Conservation (phyloP, 2,329 filamentous ascomycete genomes). For the Apiospora arundinis region DNA sequence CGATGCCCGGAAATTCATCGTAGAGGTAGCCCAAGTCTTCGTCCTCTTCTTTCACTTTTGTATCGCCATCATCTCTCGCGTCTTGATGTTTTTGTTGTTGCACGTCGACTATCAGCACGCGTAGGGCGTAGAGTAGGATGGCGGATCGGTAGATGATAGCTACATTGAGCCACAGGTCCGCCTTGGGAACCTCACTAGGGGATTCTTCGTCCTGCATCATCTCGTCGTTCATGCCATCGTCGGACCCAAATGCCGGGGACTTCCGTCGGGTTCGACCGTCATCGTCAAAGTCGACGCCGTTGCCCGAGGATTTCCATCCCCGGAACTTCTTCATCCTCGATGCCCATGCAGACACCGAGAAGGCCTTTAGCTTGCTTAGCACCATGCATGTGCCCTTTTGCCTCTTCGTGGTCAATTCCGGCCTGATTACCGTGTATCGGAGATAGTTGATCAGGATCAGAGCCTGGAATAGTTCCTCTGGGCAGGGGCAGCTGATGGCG, state of each 20-base stretch:
- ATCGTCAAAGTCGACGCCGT: constrained; percentile 24
- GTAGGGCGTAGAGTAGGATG: constrained; percentile 24
- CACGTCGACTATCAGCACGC: constrained; percentile 23
- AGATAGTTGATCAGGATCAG: constrained; percentile 28
- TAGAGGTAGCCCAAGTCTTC: constrained; percentile 10
- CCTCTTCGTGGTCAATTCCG: constrained; percentile 4
- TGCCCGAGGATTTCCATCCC: constrained; percentile 24
- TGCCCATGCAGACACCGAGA: constrained; percentile 23
- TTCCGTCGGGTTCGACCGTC: not conserved
- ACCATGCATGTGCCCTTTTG: constrained; percentile 26
- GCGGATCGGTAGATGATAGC: constrained; percentile 24
- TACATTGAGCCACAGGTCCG: constrained; percentile 23
- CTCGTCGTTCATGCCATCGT: not conserved
- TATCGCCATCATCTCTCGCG: too few species aligned
- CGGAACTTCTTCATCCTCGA: constrained; percentile 25
- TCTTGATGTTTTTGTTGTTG: not conserved
- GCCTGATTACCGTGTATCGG: constrained; percentile 12
- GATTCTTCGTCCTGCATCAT: constrained; percentile 4
- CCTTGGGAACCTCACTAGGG: constrained; percentile 17
- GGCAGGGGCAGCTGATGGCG: constrained; percentile 25
- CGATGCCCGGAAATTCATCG: not conserved
- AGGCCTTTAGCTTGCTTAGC: constrained; percentile 23
- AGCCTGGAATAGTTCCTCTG: constrained; percentile 26
- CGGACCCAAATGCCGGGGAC: not conserved
- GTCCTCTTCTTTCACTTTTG: not conserved